Evolutionary conservation across 441 rosid species (phyloP), one percentile per base, ranked within the genome.

Genomic region (Melastoma candidum): DNA sequence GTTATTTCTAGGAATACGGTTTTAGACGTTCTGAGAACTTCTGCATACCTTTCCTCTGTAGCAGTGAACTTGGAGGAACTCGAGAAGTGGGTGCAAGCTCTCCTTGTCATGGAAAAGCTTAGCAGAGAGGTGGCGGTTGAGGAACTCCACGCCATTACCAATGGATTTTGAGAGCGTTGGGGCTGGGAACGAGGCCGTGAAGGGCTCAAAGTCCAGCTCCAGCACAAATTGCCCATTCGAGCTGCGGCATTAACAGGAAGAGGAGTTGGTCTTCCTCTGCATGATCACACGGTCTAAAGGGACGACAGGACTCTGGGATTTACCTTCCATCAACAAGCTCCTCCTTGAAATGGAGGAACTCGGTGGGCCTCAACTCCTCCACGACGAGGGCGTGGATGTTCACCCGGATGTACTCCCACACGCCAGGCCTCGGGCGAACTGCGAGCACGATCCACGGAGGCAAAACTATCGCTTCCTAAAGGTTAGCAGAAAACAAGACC

Each of bases 141-240:
- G 97, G 78, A 88, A 93, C 70, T 93, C 97, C 32, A 93, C 95
- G 24, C 98, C 98, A 49, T 88, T 76, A 3, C 98, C 98, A 27
- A 93, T 93, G 57, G 83, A 93, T 59, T 93, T 93, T 0, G 85
- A 63, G 11, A 92, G 95, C 5, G 96, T 85, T 24, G 95, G 96
- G 39, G 94, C 95, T 36, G 95, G 96, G 54, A 87, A 63, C 48
- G 88, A 77, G 2, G 93, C 87, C 14, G 73, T 77, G 74, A 90
- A 90, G 17, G 98, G 95, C 65, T 85, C 98, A 48, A 90, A 90
- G 51, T 90, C 98, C 71, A 90, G 59, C 71, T 90, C 98, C 27
- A 90, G 88, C 49, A 81, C 84, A 66, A 85, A 85, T 61, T 85
- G 73, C 3, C 96, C 96, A 24, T 85, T 90, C 58, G 56, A 14